Percentiles rank a stretch among this genome's conserved stretches.
Evolutionary conservation across 2,329 filamentous ascomycete species (phyloP).

Genomic region (Diaporthe batatas): DNA sequence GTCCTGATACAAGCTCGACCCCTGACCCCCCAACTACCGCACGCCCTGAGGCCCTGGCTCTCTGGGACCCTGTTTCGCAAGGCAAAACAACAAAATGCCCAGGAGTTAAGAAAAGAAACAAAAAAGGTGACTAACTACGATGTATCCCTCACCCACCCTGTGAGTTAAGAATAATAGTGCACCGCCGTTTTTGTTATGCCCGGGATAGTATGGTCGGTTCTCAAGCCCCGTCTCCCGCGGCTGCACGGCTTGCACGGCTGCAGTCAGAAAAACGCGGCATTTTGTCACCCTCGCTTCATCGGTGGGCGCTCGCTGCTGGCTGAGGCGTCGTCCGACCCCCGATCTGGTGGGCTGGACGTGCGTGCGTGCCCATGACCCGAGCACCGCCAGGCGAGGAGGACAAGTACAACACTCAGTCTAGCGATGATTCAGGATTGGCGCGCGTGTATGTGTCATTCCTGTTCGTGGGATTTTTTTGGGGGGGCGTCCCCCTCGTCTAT

Average conservation of each 20-base stretch:
- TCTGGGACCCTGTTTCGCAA: slow-evolving; percentile 13
- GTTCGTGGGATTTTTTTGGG: slow-evolving; percentile 25
- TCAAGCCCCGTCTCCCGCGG: no score
- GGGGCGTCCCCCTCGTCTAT: neutral
- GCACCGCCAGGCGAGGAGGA: neutral
- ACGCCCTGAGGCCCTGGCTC: neutral
- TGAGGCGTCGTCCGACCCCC: slow-evolving; percentile 10
- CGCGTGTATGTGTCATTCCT: slow-evolving; percentile 30
- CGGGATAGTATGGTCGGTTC: neutral
- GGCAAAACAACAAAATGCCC: neutral
- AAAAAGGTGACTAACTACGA: neutral
- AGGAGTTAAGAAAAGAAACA: neutral
- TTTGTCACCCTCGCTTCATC: slow-evolving; percentile 22
- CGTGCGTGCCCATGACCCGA: slow-evolving; percentile 9
- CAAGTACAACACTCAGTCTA: neutral
- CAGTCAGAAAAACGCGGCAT: slow-evolving; percentile 27
- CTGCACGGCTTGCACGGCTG: neutral
- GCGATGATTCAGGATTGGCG: slow-evolving; percentile 22
- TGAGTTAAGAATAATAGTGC: neutral
- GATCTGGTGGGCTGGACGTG: neutral
- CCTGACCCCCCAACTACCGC: slow-evolving; percentile 18
- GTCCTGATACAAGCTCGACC: slow-evolving; percentile 26
- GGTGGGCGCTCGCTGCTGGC: slow-evolving; percentile 1
- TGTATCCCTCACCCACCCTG: neutral
- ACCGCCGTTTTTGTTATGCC: neutral